These are phyloP conservation scores for Myriangium duriaei DNA, from an alignment of 2,329 filamentous ascomycete species.

Conservation along the genomic window DNA sequence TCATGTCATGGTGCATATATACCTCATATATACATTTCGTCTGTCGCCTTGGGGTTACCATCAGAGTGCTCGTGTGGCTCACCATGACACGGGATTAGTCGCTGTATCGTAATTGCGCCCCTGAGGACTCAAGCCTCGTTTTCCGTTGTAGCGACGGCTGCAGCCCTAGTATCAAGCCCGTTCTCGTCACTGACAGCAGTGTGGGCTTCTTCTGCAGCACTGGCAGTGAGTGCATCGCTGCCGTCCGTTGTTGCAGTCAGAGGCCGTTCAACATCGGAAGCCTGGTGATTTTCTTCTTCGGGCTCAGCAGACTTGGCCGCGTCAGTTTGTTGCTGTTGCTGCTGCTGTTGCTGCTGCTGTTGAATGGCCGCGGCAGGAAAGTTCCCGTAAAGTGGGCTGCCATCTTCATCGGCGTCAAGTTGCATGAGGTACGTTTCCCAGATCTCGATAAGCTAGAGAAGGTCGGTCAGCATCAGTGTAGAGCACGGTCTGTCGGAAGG, in stretches of 20 bases:
- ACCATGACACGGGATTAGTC: too few relatives aligned
- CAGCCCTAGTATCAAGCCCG: constrained; percentile 1
- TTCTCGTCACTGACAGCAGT: not conserved
- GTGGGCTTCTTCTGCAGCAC: not conserved
- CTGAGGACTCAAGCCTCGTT: constrained; percentile 2
- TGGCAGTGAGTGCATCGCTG: constrained; percentile 5
- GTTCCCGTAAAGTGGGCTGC: constrained; percentile 16
- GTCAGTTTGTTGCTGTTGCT: not conserved
- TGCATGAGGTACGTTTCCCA: constrained; percentile 99
- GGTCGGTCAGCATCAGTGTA: constrained; percentile 17
- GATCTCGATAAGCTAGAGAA: constrained; percentile 57
- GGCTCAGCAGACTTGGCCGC: not conserved
- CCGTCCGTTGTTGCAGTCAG: constrained; percentile 3
- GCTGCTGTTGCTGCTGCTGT: not conserved
- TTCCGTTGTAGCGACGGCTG: not conserved
- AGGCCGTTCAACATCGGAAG: constrained; percentile 4
- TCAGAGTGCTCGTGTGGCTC: too few relatives aligned
- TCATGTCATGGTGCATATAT: too few relatives aligned
- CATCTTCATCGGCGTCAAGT: constrained; percentile 85
- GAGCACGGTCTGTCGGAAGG: constrained; percentile 6
- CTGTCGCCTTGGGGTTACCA: too few relatives aligned
- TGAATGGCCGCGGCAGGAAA: not conserved
- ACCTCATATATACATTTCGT: too few relatives aligned
- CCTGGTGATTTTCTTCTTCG: constrained; percentile 2
- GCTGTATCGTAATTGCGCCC: too few relatives aligned